Percentiles rank a stretch among this genome's conserved stretches.
Conservation (phyloP, 139 green algal species). For the Volvox reticuliferus region DNA sequence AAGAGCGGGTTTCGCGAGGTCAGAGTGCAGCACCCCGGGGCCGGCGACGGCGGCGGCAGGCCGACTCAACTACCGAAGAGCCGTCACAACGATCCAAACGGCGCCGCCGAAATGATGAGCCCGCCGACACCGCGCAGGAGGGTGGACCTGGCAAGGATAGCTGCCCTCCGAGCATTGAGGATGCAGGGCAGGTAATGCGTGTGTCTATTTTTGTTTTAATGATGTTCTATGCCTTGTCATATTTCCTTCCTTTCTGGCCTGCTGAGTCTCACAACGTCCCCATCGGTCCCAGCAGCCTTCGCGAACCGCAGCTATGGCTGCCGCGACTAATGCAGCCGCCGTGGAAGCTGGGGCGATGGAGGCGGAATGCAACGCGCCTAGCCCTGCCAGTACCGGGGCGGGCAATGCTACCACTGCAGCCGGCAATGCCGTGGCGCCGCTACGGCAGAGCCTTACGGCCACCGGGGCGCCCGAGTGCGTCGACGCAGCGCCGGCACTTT, state of each 20-base stretch:
- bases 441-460: background rate
- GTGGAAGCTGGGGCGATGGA: slow-evolving; percentile 11
- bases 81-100: background rate
- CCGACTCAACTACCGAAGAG: background rate
- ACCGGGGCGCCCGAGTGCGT: no score
- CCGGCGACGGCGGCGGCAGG: background rate
- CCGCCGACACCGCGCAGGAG: no score
- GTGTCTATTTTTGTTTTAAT: no score
- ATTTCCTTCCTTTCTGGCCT: no score
- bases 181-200: no score
- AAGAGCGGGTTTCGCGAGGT: no score
- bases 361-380: background rate
- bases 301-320: background rate
- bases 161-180: no score
- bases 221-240: no score
- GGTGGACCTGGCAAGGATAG: no score
- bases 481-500: background rate
- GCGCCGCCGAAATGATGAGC: background rate
- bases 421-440: background rate
- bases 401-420: no score
- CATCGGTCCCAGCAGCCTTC: no score
- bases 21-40: background rate
- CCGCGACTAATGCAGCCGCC: background rate
- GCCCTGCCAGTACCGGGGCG: background rate
- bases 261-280: no score